phyloP scores from a whole-genome alignment of 495 filamentous ascomycete species.

The Penicillium steckii region DNA sequence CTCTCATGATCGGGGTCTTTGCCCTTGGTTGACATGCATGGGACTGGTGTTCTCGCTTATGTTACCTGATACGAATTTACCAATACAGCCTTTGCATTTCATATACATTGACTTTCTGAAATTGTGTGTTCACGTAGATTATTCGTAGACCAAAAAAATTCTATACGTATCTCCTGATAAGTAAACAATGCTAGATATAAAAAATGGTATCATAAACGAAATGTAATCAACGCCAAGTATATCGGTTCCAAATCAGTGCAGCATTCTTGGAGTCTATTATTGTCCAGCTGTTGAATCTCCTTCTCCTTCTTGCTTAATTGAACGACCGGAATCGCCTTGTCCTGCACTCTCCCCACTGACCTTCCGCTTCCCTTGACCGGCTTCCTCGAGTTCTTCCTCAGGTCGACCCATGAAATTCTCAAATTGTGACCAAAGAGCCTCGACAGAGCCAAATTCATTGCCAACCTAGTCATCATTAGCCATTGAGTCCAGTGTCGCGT shows the following conservation, averaged over 20 bases:
- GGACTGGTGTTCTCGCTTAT: slow-evolving; percentile 42
- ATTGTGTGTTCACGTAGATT: background rate
- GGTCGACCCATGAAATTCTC: slow-evolving; percentile 88
- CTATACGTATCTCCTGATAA: too few species aligned
- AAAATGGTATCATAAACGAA: slow-evolving; percentile 20
- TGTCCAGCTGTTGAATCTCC: slow-evolving; percentile 14
- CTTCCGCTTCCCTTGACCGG: slow-evolving; percentile 23
- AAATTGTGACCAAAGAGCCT: slow-evolving; percentile 95
- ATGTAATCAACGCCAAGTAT: background rate
- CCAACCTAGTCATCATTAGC: slow-evolving; percentile 62
- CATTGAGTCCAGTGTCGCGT: background rate
- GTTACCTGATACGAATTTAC: slow-evolving; percentile 24
- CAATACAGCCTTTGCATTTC: background rate
- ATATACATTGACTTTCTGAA: background rate
- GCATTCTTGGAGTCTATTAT: background rate
- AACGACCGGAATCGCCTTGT: slow-evolving; percentile 9
- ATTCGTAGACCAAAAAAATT: background rate
- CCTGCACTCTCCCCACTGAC: slow-evolving; percentile 29
- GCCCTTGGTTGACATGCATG: slow-evolving; percentile 44
- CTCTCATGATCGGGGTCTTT: slow-evolving; percentile 38
- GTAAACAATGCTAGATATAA: background rate
- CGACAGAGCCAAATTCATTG: slow-evolving; percentile 95
- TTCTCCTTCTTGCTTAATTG: slow-evolving; percentile 12
- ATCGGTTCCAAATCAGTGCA: background rate
- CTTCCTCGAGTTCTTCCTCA: slow-evolving; percentile 52